Base-by-base conservation (phyloP, 75 land plant genomes). In the Cupressus sempervirens region DNA sequence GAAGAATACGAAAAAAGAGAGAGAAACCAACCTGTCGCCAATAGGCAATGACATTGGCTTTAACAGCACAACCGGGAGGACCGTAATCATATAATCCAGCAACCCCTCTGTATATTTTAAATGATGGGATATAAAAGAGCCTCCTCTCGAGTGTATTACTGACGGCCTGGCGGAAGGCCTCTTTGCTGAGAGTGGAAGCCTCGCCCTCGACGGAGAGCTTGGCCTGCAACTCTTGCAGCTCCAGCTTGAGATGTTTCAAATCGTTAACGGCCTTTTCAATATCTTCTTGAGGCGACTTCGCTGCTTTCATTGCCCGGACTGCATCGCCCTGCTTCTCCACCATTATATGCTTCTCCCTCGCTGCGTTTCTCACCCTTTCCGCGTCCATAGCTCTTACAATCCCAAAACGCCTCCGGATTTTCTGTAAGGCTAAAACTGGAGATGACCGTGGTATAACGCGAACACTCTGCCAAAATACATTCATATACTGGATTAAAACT, bases 1-100 rank as follows among this genome's bases (percentile, higher is more conserved):
- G 14, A 12, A 9, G 15, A 14, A 50, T 50, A 7, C n/a, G n/a
- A n/a, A n/a, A n/a, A 23, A 1, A 70, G 30, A 70, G 0, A 11
- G 26, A 50, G 12, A 84, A 38, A 82, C 79, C 35, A 40, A 93
- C 96, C 98, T 96, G 97, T 38, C 97, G 94, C 99, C 99, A 97
- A 83, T 91, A 93, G 80, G 92, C 86, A 50, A 97, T 90, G 29
- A 97, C 97, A 74, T 97, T 97, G 41, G 97, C 88, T 88, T 97
- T 95, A 12, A 97, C 93, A 73, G 93, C 94, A 72, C 97, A 94
- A 9, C 99, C 99, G 16, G 97, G 97, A 26, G 99, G 99, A 8
- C 99, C 99, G 53, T 94, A 97, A 70, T 97, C 99, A 82, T 94
- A 95, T 23, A 95, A 83, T 20, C 97, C 99, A 20, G 99, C 93